Percentiles rank a stretch among this genome's conserved stretches.
Conservation (phyloP, 129 eudicot species). For the Flaveria brownii region DNA sequence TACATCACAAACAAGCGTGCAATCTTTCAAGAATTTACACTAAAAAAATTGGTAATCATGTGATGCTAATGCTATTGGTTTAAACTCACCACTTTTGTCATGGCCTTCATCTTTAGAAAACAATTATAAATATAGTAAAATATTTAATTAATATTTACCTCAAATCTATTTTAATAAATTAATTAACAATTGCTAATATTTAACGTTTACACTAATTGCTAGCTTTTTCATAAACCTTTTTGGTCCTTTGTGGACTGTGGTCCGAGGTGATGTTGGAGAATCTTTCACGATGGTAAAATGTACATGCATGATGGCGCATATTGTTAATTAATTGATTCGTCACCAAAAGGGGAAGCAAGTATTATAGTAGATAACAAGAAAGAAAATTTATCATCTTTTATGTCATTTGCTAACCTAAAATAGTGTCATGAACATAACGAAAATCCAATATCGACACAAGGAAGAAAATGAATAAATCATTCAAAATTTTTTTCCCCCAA, state of each 20-base stretch:
- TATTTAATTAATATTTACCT: neutral
- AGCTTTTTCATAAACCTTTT: constrained; percentile 15
- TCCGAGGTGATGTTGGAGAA: constrained; percentile 29
- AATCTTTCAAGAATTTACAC: neutral
- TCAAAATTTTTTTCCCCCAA: no score
- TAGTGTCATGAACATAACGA: neutral
- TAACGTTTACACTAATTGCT: neutral
- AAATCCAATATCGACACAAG: neutral
- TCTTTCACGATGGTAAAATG: constrained; percentile 21
- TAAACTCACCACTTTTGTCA: constrained; percentile 12
- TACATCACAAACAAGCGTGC: constrained; percentile 22
- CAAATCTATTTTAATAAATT: neutral
- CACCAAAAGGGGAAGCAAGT: constrained; percentile 1
- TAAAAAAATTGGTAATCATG: constrained; percentile 10
- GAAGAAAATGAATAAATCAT: no score
- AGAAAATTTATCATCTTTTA: no score
- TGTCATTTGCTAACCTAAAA: no score
- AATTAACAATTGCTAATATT: neutral
- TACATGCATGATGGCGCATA: constrained; percentile 22
- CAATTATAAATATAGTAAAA: neutral
- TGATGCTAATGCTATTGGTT: constrained; percentile 22
- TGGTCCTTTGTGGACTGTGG: constrained; percentile 32
- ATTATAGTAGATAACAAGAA: neutral
- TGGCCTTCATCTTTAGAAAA: neutral
- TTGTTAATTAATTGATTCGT: constrained; percentile 12